phyloP scores from a whole-genome alignment of 768 basidiomycete genomes.

The Amylocystis lapponica region DNA sequence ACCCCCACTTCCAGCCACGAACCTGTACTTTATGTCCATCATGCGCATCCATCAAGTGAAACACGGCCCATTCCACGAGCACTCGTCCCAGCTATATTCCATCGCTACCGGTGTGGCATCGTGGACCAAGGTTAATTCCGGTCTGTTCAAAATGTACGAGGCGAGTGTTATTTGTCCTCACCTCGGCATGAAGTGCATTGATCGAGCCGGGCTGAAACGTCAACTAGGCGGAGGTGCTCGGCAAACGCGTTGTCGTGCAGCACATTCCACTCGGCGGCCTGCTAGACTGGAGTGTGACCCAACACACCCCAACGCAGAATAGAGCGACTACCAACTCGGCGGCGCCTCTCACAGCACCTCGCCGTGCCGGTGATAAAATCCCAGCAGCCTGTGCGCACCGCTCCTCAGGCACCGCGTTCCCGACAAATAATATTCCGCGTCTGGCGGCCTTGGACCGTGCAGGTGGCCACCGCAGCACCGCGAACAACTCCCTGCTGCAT shows the following conservation, averaged over 20 bases:
- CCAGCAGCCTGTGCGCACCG: too few species aligned
- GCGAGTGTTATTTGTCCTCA: constrained; percentile 31
- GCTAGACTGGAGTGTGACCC: constrained; percentile 54
- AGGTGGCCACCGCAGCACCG: too few species aligned
- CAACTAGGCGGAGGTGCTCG: constrained; percentile 91
- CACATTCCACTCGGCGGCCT: constrained; percentile 84
- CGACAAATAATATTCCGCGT: neutral
- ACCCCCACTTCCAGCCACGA: constrained; percentile 55
- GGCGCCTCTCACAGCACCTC: too few species aligned
- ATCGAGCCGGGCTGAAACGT: too few species aligned
- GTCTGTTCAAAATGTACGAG: constrained; percentile 95
- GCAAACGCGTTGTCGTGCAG: constrained; percentile 95
- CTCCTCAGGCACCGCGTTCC: too few species aligned
- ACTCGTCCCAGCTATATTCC: constrained; percentile 83
- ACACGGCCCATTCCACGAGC: constrained; percentile 84
- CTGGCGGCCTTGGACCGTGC: too few species aligned
- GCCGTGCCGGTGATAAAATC: too few species aligned
- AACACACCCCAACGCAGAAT: neutral
- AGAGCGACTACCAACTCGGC: too few species aligned
- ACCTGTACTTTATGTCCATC: constrained; percentile 77
- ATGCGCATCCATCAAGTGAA: constrained; percentile 78
- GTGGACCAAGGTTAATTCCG: constrained; percentile 88
- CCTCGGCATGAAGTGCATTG: neutral
- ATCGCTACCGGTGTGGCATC: constrained; percentile 85
- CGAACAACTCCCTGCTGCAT: too few species aligned